Conservation (phyloP, 2,329 filamentous ascomycete genomes). For the Plectosphaerella plurivora region DNA sequence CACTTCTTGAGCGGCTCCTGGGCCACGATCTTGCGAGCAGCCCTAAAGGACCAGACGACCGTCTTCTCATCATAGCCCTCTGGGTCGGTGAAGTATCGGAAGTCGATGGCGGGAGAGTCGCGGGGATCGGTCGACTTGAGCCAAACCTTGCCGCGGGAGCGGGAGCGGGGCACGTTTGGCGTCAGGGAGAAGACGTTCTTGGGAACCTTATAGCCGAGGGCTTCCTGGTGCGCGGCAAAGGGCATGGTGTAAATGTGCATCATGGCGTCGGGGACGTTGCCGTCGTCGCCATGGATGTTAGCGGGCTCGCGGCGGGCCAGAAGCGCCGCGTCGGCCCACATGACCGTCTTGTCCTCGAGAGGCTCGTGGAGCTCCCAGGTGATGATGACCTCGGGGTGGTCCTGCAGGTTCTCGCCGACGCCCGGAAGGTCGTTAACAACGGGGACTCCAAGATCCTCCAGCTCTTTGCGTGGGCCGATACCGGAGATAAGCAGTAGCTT, state of each 20-base stretch:
- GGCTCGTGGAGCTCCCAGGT: constrained; percentile 77
- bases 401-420: constrained; percentile 57
- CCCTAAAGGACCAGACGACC: constrained; percentile 71
- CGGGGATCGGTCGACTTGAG: constrained; percentile 70
- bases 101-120: constrained; percentile 79
- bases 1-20: constrained; percentile 75
- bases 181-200: constrained; percentile 92
- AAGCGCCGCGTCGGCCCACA: constrained; percentile 86
- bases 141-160: constrained; percentile 72
- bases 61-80: constrained; percentile 82
- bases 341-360: constrained; percentile 76
- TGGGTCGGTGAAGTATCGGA: constrained; percentile 84
- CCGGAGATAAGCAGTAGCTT: constrained; percentile 58
- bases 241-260: constrained; percentile 98
- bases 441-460: constrained; percentile 47
- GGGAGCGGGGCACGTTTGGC: constrained; percentile 80
- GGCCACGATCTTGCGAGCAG: constrained; percentile 71
- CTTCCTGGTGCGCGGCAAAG: constrained; percentile 79
- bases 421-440: constrained; percentile 53
- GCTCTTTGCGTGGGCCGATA: constrained; percentile 49
- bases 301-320: constrained; percentile 75
- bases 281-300: constrained; percentile 54
- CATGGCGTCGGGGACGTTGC: constrained; percentile 80
- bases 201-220: constrained; percentile 63
- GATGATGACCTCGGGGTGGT: constrained; percentile 57